These are phyloP conservation scores for Apiospora koreana DNA, from an alignment of 2,329 filamentous ascomycete genomes.

Conservation along the genomic window DNA sequence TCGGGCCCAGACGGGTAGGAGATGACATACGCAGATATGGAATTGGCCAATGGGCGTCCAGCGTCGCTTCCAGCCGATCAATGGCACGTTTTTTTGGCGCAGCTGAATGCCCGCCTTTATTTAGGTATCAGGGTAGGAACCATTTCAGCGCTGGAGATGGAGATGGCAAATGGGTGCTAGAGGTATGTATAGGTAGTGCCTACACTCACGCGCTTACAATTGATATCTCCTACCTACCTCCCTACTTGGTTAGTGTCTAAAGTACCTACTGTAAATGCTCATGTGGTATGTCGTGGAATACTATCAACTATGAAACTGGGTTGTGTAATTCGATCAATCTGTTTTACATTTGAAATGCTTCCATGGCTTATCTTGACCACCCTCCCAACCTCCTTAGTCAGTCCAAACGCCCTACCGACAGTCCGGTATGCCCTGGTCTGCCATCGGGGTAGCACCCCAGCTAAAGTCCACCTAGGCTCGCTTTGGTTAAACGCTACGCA, in stretches of 20 bases:
- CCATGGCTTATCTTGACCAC: neutral
- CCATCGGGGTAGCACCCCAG: neutral
- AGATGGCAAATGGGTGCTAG: too few species aligned
- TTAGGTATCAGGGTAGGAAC: neutral
- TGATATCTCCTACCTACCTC: too few species aligned
- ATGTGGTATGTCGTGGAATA: too few species aligned
- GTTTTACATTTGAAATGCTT: too few species aligned
- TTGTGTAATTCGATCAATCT: too few species aligned
- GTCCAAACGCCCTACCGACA: neutral
- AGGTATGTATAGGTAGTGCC: too few species aligned
- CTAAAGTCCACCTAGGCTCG: neutral
- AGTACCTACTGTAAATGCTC: too few species aligned
- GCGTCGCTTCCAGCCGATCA: neutral
- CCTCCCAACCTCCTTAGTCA: neutral
- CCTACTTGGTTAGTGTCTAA: too few species aligned
- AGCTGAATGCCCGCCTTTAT: neutral
- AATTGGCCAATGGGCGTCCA: neutral
- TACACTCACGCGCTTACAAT: too few species aligned
- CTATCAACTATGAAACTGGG: too few species aligned
- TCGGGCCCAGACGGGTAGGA: neutral
- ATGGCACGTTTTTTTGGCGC: neutral
- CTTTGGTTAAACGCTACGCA: neutral
- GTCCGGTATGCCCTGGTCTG: slow-evolving; percentile 5
- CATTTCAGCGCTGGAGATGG: neutral
- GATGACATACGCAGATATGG: neutral